phyloP scores from a whole-genome alignment of 78 protist genomes.

The Planoprotostelium fungivorum region DNA sequence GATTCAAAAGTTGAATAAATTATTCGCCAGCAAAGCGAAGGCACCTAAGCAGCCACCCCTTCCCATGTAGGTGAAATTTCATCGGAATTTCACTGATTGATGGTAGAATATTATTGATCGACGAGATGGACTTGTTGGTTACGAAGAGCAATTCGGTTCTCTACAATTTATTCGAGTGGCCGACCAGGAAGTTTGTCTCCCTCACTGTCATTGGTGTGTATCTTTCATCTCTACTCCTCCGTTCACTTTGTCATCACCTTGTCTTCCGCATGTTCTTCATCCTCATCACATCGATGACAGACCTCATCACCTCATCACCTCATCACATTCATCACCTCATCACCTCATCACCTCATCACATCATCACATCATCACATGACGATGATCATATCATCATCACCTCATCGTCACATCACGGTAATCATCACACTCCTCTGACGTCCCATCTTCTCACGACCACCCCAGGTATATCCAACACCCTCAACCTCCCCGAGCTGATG shows the following conservation, averaged over 20 bases:
- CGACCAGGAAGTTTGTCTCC: slow-evolving; percentile 15
- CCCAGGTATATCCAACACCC: slow-evolving; percentile 46
- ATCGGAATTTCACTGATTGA: neutral
- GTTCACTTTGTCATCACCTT: neutral
- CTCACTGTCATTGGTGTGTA: slow-evolving; percentile 32
- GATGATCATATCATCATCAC: too few species aligned
- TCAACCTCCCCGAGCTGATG: slow-evolving; percentile 46
- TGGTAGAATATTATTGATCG: slow-evolving; percentile 39
- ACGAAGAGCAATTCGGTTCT: slow-evolving; percentile 61
- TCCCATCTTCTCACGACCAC: too few species aligned
- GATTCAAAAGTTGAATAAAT: neutral
- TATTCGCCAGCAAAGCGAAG: neutral
- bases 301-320: too few species aligned
- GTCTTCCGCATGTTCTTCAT: neutral
- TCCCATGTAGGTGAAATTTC: neutral
- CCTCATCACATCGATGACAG: neutral
- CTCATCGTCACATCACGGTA: too few species aligned
- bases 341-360: too few species aligned
- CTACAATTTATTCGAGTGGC: slow-evolving; percentile 79
- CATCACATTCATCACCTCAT: too few species aligned
- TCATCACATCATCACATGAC: too few species aligned
- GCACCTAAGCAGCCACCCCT: neutral
- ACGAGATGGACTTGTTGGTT: slow-evolving; percentile 69
- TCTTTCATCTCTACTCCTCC: neutral
- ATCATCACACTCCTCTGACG: too few species aligned